phyloP scores from a whole-genome alignment of 371 early-diverging fungal genomes.

The Smittium culicis region DNA sequence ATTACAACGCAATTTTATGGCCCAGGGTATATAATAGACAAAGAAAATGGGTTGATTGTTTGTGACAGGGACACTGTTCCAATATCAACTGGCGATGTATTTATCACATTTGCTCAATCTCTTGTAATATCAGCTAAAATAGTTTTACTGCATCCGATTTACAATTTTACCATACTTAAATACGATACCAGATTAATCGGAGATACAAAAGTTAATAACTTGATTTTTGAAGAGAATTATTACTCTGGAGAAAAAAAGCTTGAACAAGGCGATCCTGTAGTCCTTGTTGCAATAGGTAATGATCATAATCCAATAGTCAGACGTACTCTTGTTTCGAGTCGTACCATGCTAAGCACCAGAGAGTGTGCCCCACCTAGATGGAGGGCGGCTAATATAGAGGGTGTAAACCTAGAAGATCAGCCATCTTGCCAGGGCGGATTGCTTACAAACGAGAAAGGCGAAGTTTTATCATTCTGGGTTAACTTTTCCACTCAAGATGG shows the following conservation, averaged over 20 bases:
- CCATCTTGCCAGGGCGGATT: slow-evolving; percentile 68
- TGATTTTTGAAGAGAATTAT: slow-evolving; percentile 19
- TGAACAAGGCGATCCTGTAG: slow-evolving; percentile 42
- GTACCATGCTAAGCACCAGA: slow-evolving; percentile 59
- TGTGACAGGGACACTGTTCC: no score
- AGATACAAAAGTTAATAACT: slow-evolving; percentile 29
- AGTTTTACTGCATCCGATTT: slow-evolving; percentile 60
- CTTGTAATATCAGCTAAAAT: slow-evolving; percentile 56
- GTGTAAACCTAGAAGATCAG: slow-evolving; percentile 75
- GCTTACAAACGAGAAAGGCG: slow-evolving; percentile 54
- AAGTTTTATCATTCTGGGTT: slow-evolving; percentile 72
- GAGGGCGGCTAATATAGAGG: slow-evolving; percentile 60
- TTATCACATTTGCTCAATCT: slow-evolving; percentile 60
- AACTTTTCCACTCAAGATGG: slow-evolving; percentile 51
- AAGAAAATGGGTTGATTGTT: no score
- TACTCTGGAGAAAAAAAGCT: slow-evolving; percentile 37
- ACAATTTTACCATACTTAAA: slow-evolving; percentile 61
- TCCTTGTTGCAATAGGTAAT: slow-evolving; percentile 50
- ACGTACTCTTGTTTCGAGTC: slow-evolving; percentile 46
- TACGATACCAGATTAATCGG: slow-evolving; percentile 53
- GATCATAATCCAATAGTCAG: slow-evolving; percentile 42
- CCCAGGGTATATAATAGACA: no score
- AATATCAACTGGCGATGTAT: slow-evolving; percentile 45
- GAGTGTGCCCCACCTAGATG: slow-evolving; percentile 68
- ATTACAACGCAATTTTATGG: no score